Conservation (phyloP, 2,329 filamentous ascomycete species). For the Cytospora leucostoma region DNA sequence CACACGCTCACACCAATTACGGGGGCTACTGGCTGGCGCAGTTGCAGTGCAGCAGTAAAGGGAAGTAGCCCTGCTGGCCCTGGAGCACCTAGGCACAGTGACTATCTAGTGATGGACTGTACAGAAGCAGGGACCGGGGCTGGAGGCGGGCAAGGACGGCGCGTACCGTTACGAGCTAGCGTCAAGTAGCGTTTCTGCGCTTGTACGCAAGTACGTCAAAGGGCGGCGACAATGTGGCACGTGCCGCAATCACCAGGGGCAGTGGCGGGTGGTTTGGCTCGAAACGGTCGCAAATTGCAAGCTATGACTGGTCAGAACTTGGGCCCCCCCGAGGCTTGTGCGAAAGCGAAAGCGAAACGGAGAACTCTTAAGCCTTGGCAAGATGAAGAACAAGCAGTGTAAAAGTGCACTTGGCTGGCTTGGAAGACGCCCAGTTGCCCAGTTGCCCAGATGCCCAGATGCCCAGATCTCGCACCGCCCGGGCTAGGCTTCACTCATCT, state of each 20-base stretch:
- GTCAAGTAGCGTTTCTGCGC: background rate
- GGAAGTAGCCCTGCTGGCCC: too few species aligned
- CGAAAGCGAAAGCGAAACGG: too few species aligned
- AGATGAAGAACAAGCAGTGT: background rate
- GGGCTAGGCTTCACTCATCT: conserved; percentile 14
- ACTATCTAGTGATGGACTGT: too few species aligned
- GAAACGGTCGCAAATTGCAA: too few species aligned
- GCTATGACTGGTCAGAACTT: too few species aligned
- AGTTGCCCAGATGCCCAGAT: background rate
- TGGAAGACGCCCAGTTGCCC: background rate
- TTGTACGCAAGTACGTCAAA: too few species aligned
- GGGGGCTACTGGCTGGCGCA: background rate
- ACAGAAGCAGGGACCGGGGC: background rate
- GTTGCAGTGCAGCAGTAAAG: background rate
- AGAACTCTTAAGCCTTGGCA: too few species aligned
- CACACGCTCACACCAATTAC: background rate
- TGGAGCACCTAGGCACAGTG: too few species aligned
- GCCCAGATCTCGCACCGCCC: background rate
- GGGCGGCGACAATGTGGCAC: background rate
- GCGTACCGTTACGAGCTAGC: conserved; percentile 1
- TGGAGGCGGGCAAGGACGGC: background rate
- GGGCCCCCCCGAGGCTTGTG: too few species aligned
- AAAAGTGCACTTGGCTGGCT: background rate
- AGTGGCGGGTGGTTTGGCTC: background rate
- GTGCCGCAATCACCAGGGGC: background rate